These are phyloP conservation scores for Rhizoclosmatium globosum DNA, from an alignment of 192 early-diverging fungal species.

Conservation along the genomic window DNA sequence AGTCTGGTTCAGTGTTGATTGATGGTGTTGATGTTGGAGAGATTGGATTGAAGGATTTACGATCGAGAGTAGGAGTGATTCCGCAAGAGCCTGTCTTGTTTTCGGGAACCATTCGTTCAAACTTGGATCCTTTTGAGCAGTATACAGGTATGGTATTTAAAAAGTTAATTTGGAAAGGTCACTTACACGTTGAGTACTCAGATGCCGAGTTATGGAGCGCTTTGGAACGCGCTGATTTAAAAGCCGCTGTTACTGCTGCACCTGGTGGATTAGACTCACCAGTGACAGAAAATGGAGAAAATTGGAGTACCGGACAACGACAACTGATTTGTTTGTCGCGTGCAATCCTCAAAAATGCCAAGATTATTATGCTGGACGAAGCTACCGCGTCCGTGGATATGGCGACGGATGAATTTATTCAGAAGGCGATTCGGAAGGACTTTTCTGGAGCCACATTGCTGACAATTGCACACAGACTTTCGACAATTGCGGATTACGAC, in stretches of 20 bases:
- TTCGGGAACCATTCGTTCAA: conserved; percentile 67
- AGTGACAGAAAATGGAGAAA: not conserved
- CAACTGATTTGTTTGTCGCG: conserved; percentile 62
- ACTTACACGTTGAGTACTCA: conserved; percentile 36
- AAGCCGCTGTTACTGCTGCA: conserved; percentile 51
- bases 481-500: conserved; percentile 65
- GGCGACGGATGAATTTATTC: conserved; percentile 51
- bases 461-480: conserved; percentile 67
- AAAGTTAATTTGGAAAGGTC: no score
- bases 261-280: not conserved
- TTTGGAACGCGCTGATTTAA: conserved; percentile 63
- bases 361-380: conserved; percentile 48
- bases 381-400: conserved; percentile 66
- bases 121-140: conserved; percentile 76
- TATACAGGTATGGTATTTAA: conserved; percentile 31
- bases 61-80: conserved; percentile 76
- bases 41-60: conserved; percentile 60
- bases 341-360: conserved; percentile 42
- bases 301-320: conserved; percentile 47
- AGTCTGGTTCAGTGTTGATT: conserved; percentile 58
- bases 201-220: conserved; percentile 78
- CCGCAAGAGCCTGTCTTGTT: conserved; percentile 79
- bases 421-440: conserved; percentile 59
- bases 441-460: conserved; percentile 70
- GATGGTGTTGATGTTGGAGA: conserved; percentile 68